Base-by-base conservation (phyloP, 495 filamentous ascomycete genomes). In the Rhypophila decipiens region DNA sequence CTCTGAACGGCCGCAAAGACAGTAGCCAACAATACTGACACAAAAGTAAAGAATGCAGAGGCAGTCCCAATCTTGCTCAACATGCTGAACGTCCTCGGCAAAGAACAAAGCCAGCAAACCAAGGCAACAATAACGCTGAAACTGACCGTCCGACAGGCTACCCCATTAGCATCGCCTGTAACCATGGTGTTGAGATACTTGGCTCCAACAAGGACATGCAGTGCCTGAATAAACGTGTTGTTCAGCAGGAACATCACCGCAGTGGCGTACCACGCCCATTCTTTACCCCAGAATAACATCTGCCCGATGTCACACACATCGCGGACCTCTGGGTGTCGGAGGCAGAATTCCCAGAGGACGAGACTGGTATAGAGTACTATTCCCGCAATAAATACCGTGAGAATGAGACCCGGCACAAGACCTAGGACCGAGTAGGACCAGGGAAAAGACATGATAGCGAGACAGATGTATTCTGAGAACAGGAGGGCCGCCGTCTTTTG, bases 381-480 rank as follows among this genome's bases (percentile, higher is more conserved):
- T 15, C 57, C 74, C 7, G 88, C 87, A 42, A 88, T 76, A 22
- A 88, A 78, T 3, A 87, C 73, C 0, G 88, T 95, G 53, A 93
- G 58, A 49, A 95, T 90, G 50, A 95, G 61, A 35, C 88, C 88
- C 1, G 88, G 88, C n/a, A 93, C 86, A 21, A 95, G 75, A 9
- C 88, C 88, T 18, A 95, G 76, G 29, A 89, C 71, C 7, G 87
- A 87, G 67, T 95, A 95, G 0, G 87, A 90, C 73, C 84, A 93
- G 1, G 88, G 88, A 59, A 94, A 94, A 18, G 86, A 90, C 88
- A 95, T 95, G 57, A 94, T 95, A 31, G 88, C 88, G 72, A 95
- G 65, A 67, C 88, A 94, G 42, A 95, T 95, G 56, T 95, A 95
- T 66, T 95, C 88, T 8, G 86, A 88, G 66, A 95, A 93, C 42